Percentiles rank a stretch among this genome's conserved stretches.
Evolutionary conservation across 2,329 filamentous ascomycete genomes (phyloP).

Genomic region (Venturiaceae sp.): DNA sequence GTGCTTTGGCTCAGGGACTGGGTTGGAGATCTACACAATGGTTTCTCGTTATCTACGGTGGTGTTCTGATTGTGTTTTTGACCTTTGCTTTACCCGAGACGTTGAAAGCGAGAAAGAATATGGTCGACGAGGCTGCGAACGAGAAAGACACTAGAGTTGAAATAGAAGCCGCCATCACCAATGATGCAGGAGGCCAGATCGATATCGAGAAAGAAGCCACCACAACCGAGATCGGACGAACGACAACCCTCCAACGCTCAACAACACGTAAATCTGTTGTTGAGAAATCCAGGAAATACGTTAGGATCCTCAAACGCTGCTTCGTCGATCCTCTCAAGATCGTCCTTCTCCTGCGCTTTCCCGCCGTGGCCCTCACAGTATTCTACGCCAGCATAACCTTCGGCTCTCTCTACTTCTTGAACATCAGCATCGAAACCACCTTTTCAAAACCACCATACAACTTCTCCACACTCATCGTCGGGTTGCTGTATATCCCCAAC

Average conservation of each 20-base stretch:
- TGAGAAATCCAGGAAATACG: slow-evolving; percentile 18
- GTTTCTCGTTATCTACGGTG: slow-evolving; percentile 28
- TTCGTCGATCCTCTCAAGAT: slow-evolving; percentile 29
- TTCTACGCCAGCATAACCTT: slow-evolving; percentile 30
- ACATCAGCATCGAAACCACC: slow-evolving; percentile 26
- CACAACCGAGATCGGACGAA: not conserved
- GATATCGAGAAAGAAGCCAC: not conserved
- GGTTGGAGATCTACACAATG: slow-evolving; percentile 29
- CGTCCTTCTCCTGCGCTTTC: slow-evolving; percentile 26
- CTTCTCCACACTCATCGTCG: slow-evolving; percentile 25
- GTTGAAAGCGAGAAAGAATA: slow-evolving; percentile 8
- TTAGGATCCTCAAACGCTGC: slow-evolving; percentile 21
- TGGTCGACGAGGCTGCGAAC: slow-evolving; percentile 11
- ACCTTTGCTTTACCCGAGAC: slow-evolving; percentile 26
- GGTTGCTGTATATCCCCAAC: slow-evolving; percentile 27
- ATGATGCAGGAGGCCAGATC: not conserved
- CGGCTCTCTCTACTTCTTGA: slow-evolving; percentile 27
- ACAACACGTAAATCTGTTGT: not conserved
- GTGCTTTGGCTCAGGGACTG: slow-evolving; percentile 20
- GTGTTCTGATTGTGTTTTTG: slow-evolving; percentile 20
- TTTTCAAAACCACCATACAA: slow-evolving; percentile 23
- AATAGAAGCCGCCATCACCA: not conserved
- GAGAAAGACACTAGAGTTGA: slow-evolving; percentile 7
- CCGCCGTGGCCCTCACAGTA: slow-evolving; percentile 26
- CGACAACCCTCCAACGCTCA: not conserved